These are phyloP conservation scores for Kwoniella sp. DNA, from an alignment of 768 basidiomycete genomes.

Conservation along the genomic window DNA sequence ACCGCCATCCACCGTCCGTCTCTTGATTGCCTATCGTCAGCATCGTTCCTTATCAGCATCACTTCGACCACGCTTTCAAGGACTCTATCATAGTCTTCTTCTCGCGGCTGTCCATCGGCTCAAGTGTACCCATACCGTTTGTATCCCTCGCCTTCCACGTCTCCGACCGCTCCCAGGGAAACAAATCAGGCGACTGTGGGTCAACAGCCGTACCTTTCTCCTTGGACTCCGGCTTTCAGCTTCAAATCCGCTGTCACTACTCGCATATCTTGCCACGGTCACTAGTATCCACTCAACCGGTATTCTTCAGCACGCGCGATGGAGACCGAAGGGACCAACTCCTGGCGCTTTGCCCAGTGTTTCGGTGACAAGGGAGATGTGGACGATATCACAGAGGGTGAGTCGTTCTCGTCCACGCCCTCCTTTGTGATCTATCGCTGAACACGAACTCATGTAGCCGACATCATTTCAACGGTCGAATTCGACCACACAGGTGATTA, in stretches of 20 bases:
- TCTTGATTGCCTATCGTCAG: too few relatives aligned
- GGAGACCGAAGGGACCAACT: constrained; percentile 48
- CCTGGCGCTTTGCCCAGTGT: constrained; percentile 99
- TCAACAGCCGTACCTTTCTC: too few relatives aligned
- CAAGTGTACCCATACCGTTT: background rate
- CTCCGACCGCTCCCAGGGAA: too few relatives aligned
- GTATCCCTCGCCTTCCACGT: too few relatives aligned
- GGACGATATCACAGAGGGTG: constrained; percentile 98
- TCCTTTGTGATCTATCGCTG: constrained; percentile 56
- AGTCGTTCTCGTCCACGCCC: constrained; percentile 32
- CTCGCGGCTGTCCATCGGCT: too few relatives aligned
- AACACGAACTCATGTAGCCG: too few relatives aligned
- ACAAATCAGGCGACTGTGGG: too few relatives aligned
- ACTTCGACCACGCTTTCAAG: too few relatives aligned
- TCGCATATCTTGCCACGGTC: background rate
- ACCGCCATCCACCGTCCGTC: too few relatives aligned
- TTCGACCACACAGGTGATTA: constrained; percentile 99
- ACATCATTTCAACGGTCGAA: constrained; percentile 99
- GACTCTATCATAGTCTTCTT: too few relatives aligned
- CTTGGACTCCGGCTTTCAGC: too few relatives aligned
- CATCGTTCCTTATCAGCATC: too few relatives aligned
- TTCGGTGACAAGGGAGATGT: constrained; percentile 96
- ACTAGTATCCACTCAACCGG: background rate
- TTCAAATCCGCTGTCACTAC: background rate
- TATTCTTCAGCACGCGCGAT: constrained; percentile 8